Conservation (phyloP, 2,329 filamentous ascomycete species). For the Dactylonectria macrodidyma region DNA sequence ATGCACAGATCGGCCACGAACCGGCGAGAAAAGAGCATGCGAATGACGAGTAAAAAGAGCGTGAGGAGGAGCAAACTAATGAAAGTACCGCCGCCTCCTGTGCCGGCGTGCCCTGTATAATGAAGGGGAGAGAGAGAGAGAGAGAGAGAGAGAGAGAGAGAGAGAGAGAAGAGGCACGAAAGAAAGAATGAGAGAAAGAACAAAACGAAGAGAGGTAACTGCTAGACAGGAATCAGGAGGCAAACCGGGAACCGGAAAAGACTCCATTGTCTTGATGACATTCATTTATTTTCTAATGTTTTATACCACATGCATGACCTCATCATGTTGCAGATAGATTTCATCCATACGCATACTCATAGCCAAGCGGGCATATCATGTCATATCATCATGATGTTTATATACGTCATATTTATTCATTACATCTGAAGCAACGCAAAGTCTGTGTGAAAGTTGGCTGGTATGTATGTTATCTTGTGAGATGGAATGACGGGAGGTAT, state of each 20-base stretch:
- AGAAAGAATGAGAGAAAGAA: too few relatives aligned
- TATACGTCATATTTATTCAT: background rate
- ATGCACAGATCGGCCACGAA: background rate
- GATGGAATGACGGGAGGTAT: too few relatives aligned
- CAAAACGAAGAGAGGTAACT: too few relatives aligned
- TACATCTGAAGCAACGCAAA: too few relatives aligned
- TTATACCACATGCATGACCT: background rate
- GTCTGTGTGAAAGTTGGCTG: too few relatives aligned
- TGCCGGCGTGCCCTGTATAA: conserved; percentile 16
- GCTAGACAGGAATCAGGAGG: background rate
- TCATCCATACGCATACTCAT: conserved; percentile 9
- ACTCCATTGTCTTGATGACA: background rate
- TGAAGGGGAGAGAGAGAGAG: conserved; percentile 6
- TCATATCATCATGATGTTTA: conserved; percentile 13
- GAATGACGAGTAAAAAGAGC: conserved; percentile 10
- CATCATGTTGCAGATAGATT: conserved; percentile 16
- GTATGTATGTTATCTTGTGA: too few relatives aligned
- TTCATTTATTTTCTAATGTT: conserved; percentile 17
- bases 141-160: conserved; percentile 6
- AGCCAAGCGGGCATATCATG: conserved; percentile 9
- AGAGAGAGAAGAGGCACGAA: background rate
- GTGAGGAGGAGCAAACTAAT: conserved; percentile 17
- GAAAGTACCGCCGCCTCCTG: conserved; percentile 17
- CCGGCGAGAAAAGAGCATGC: conserved; percentile 7
- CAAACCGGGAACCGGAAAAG: background rate